Evolutionary conservation across 2,329 filamentous ascomycete species (phyloP).

Genomic region (Bertia moriformis): DNA sequence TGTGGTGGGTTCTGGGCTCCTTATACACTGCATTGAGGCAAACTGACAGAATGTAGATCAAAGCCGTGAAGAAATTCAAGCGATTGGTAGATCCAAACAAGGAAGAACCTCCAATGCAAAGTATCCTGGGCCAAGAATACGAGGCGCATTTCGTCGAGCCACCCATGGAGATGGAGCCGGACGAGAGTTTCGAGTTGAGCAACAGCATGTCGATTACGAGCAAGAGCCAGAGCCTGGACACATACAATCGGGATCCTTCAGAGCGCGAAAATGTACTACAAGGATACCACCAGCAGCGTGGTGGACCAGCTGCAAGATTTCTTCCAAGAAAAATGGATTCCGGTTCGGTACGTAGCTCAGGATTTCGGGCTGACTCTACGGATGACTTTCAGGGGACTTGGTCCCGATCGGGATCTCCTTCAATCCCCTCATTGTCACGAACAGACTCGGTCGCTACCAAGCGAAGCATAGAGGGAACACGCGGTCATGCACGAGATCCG

Average conservation of each 20-base stretch:
- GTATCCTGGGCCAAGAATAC: not conserved
- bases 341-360: not conserved
- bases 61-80: conserved; percentile 83
- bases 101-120: conserved; percentile 10
- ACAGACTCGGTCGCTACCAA: not conserved
- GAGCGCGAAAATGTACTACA: not conserved
- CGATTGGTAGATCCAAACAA: conserved; percentile 45
- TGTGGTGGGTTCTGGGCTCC: conserved; percentile 40
- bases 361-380: not conserved
- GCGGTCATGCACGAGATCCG: not conserved
- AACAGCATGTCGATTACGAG: not conserved
- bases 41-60: conserved; percentile 46
- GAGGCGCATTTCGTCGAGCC: not conserved
- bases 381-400: not conserved
- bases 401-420: not conserved
- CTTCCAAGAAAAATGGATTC: not conserved
- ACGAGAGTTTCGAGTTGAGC: not conserved
- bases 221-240: not conserved
- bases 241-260: not conserved
- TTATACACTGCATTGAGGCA: conserved; percentile 2
- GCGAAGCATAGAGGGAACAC: not conserved
- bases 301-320: not conserved
- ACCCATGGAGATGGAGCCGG: not conserved
- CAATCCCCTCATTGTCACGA: not conserved
- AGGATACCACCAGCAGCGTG: not conserved